Percentiles rank a stretch among this genome's conserved stretches.
Conservation (phyloP, 352 stramenopile species). For the Ophiocytium majus region DNA sequence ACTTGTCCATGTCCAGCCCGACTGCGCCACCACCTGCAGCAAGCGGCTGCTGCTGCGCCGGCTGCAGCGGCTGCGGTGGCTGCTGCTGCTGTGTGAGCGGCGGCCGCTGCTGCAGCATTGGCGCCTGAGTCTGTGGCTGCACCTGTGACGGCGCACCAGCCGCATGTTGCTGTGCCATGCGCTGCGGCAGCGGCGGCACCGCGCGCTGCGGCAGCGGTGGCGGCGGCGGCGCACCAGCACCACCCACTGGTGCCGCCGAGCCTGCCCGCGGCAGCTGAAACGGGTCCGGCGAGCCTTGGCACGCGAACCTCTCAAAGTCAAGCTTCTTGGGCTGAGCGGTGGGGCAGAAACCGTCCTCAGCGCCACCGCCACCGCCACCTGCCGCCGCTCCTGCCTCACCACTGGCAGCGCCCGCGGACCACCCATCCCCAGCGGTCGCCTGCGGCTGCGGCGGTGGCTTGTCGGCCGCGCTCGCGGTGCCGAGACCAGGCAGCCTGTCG, state of each 20-base stretch:
- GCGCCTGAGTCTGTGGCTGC: not conserved
- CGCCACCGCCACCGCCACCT: too few species aligned
- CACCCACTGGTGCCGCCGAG: too few species aligned
- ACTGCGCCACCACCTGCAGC: not conserved
- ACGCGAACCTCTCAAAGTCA: not conserved
- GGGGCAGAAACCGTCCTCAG: too few species aligned
- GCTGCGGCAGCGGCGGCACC: too few species aligned
- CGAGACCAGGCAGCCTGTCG: not conserved
- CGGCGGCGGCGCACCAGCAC: too few species aligned
- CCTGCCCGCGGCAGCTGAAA: too few species aligned
- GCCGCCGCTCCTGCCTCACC: not conserved
- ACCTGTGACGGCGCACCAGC: not conserved
- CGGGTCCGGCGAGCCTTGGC: not conserved
- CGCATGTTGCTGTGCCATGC: too few species aligned
- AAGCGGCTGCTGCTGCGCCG: not conserved
- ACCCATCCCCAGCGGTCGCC: not conserved
- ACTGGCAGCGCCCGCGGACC: not conserved
- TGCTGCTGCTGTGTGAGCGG: not conserved
- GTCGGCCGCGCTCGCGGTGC: not conserved
- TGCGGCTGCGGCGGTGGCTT: not conserved
- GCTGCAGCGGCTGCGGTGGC: too few species aligned
- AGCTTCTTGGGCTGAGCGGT: not conserved
- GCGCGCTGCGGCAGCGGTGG: too few species aligned
- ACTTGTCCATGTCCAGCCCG: not conserved
- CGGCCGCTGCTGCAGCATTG: not conserved